These are phyloP conservation scores for Erodium trifolium DNA, from an alignment of 441 rosid genomes.

Conservation along the genomic window DNA sequence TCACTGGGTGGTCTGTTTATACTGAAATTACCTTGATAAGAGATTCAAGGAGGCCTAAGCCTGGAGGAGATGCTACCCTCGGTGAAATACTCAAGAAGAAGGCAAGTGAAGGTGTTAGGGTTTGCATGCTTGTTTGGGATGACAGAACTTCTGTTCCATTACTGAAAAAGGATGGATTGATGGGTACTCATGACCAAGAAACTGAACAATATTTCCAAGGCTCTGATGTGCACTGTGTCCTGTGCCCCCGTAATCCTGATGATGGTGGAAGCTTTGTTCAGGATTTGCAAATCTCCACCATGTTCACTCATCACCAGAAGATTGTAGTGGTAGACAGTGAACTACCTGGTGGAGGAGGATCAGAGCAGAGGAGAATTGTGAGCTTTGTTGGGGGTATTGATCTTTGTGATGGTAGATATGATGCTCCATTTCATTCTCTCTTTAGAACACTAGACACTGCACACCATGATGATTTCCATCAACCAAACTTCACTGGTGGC, in stretches of 20 bases:
- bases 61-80: conserved; percentile 79
- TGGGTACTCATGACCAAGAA: conserved; percentile 96
- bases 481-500: conserved; percentile 79
- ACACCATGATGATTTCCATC: conserved; percentile 97
- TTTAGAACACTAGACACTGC: conserved; percentile 93
- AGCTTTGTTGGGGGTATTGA: conserved; percentile 96
- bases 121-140: conserved; percentile 90
- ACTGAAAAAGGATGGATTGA: conserved; percentile 79
- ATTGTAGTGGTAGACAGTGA: conserved; percentile 79
- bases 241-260: conserved; percentile 95
- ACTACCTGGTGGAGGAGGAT: conserved; percentile 50
- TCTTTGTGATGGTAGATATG: conserved; percentile 96
- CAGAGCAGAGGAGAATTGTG: conserved; percentile 67
- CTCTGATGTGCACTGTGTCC: conserved; percentile 69
- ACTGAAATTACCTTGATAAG: conserved; percentile 70
- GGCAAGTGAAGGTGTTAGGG: conserved; percentile 90
- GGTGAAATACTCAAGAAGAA: conserved; percentile 92
- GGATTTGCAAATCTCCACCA: conserved; percentile 65
- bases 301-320: conserved; percentile 98
- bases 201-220: conserved; percentile 53
- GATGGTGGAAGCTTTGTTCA: conserved; percentile 94
- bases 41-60: conserved; percentile 89
- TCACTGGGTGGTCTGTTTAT: conserved; percentile 97
- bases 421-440: conserved; percentile 83
- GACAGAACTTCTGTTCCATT: conserved; percentile 91